phyloP scores from a whole-genome alignment of 2,329 filamentous ascomycete species.

The Acrocalymma vagum region DNA sequence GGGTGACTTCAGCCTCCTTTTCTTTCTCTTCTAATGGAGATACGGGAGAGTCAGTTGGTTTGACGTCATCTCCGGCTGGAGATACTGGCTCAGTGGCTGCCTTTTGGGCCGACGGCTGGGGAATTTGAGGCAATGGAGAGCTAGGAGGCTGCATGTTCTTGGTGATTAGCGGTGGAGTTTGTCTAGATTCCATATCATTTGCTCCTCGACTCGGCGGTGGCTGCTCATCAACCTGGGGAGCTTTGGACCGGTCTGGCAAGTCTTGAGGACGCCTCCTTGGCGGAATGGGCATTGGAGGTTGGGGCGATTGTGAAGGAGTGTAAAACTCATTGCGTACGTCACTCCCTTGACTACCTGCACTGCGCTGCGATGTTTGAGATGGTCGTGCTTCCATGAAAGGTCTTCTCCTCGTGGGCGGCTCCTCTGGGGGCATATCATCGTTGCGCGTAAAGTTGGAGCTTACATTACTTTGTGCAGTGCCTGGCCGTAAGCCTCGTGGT shows the following conservation, averaged over 20 bases:
- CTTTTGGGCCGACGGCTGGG: slow-evolving; percentile 12
- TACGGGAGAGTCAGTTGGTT: slow-evolving; percentile 53
- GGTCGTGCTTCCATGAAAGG: slow-evolving; percentile 69
- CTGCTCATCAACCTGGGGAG: slow-evolving; percentile 11
- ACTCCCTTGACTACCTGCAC: slow-evolving; percentile 29
- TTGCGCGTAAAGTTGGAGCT: slow-evolving; percentile 38
- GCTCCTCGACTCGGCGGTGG: no score
- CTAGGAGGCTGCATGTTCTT: slow-evolving; percentile 32
- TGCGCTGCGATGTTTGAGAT: slow-evolving; percentile 35
- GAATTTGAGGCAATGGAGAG: slow-evolving; percentile 36
- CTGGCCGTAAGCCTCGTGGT: slow-evolving; percentile 42
- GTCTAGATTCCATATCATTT: slow-evolving; percentile 13
- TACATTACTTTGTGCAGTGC: slow-evolving; percentile 45
- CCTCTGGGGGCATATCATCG: slow-evolving; percentile 38
- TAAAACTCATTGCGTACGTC: slow-evolving; percentile 30
- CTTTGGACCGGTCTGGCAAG: slow-evolving; percentile 38
- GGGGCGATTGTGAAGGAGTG: slow-evolving; percentile 31
- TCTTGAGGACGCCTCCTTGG: slow-evolving; percentile 34
- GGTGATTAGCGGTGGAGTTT: slow-evolving; percentile 15
- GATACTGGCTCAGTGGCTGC: slow-evolving; percentile 19
- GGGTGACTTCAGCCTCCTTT: slow-evolving; percentile 61
- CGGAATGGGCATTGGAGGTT: slow-evolving; percentile 33
- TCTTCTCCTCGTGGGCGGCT: slow-evolving; percentile 67
- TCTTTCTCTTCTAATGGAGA: slow-evolving; percentile 57
- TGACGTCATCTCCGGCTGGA: slow-evolving; percentile 37